A percentile compares a stretch with the other conserved stretches of the same genome.
These are phyloP conservation scores for Daldinia eschscholtzii DNA, from an alignment of 2,329 filamentous ascomycete species.

Conservation along the genomic window DNA sequence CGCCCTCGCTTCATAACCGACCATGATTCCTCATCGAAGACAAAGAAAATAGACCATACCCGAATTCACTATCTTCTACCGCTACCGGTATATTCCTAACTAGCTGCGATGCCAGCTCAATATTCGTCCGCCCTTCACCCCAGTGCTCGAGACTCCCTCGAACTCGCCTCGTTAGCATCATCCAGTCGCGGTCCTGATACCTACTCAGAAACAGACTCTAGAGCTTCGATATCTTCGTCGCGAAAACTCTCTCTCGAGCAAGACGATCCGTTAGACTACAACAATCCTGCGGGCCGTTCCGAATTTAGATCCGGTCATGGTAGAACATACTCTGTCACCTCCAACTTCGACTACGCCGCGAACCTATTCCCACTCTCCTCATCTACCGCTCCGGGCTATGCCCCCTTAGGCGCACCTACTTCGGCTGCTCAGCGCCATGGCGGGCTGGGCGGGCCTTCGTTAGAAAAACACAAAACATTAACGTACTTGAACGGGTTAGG, in stretches of 20 bases:
- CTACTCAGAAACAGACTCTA: slow-evolving; percentile 76
- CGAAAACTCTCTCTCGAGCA: slow-evolving; percentile 89
- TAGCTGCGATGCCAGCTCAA: slow-evolving; percentile 55
- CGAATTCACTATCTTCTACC: slow-evolving; percentile 19
- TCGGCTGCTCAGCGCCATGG: slow-evolving; percentile 63
- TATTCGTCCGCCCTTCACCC: slow-evolving; percentile 61
- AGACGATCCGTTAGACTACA: slow-evolving; percentile 81
- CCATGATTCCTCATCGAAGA: slow-evolving; percentile 32
- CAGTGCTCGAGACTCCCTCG: slow-evolving; percentile 86
- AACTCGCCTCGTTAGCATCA: slow-evolving; percentile 94
- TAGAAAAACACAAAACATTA: slow-evolving; percentile 96
- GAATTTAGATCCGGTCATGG: slow-evolving; percentile 60
- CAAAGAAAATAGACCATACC: slow-evolving; percentile 31
- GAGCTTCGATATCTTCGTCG: slow-evolving; percentile 92
- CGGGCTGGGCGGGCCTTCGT: slow-evolving; percentile 77
- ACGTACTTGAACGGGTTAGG: slow-evolving; percentile 95
- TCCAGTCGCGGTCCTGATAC: slow-evolving; percentile 75
- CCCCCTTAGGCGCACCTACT: slow-evolving; percentile 83
- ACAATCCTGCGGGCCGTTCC: slow-evolving; percentile 63
- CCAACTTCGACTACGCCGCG: slow-evolving; percentile 94
- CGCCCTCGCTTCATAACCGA: slow-evolving; percentile 30
- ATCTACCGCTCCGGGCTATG: slow-evolving; percentile 79
- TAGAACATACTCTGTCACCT: slow-evolving; percentile 89
- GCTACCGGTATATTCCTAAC: slow-evolving; percentile 20
- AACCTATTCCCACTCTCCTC: slow-evolving; percentile 94